These are phyloP conservation scores for Chlorophyllum brunneum DNA, from an alignment of 768 basidiomycete species.

Conservation along the genomic window DNA sequence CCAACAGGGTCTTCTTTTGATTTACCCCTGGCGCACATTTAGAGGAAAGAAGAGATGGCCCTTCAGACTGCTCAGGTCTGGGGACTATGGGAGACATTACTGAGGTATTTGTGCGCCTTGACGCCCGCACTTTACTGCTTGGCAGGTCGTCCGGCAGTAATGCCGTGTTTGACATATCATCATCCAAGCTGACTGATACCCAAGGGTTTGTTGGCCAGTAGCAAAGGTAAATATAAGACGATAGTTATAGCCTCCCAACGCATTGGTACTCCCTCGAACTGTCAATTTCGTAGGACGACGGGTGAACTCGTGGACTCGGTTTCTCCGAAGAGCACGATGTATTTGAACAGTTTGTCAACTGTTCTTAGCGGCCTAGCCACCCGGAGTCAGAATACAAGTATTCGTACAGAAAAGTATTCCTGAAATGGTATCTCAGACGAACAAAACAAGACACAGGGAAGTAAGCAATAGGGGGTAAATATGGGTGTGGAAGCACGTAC, in stretches of 20 bases:
- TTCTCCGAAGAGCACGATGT: constrained; percentile 1
- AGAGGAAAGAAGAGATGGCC: too few relatives aligned
- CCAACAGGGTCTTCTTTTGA: too few relatives aligned
- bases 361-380: not conserved
- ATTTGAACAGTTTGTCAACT: not conserved
- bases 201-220: not conserved
- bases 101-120: too few relatives aligned
- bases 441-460: not conserved
- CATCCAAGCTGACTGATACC: too few relatives aligned
- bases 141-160: too few relatives aligned
- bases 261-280: not conserved
- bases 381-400: not conserved
- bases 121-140: too few relatives aligned
- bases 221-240: not conserved
- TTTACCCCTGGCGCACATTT: too few relatives aligned
- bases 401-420: constrained; percentile 1
- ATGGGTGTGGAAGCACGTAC: not conserved
- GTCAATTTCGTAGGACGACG: not conserved
- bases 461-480: not conserved
- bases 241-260: not conserved
- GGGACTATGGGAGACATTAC: too few relatives aligned
- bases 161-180: too few relatives aligned
- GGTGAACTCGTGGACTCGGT: not conserved
- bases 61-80: too few relatives aligned
- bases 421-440: not conserved